Percentiles rank a stretch among this genome's conserved stretches.
Evolutionary conservation across 2,329 filamentous ascomycete species (phyloP).

Genomic region (Exophiala sideris): DNA sequence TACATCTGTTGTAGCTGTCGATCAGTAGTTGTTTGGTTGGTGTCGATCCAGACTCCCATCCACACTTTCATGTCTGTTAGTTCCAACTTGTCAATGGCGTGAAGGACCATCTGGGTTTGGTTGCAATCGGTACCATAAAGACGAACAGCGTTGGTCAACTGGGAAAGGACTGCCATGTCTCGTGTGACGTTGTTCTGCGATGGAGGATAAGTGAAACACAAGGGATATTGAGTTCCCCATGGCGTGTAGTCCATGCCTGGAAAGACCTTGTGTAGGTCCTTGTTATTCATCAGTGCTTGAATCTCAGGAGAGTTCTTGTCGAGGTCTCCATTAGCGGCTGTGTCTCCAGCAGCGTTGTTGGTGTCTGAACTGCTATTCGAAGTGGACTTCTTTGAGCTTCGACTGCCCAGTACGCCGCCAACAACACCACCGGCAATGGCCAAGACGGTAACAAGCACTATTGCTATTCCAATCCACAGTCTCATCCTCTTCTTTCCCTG

Average conservation of each 20-base stretch:
- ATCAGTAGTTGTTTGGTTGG: conserved; percentile 75
- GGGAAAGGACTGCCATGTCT: conserved; percentile 83
- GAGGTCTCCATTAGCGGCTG: conserved; percentile 64
- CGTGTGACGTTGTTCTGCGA: conserved; percentile 93
- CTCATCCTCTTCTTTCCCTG: conserved; percentile 64
- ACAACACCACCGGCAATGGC: conserved; percentile 72
- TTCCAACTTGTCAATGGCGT: conserved; percentile 71
- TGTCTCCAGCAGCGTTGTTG: conserved; percentile 57
- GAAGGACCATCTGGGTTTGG: conserved; percentile 89
- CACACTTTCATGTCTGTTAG: conserved; percentile 79
- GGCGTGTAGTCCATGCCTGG: conserved; percentile 95
- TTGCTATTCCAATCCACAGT: conserved; percentile 63
- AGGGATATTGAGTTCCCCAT: conserved; percentile 83
- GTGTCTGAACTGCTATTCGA: conserved; percentile 26
- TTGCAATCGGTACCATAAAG: conserved; percentile 97
- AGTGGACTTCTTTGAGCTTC: conserved; percentile 39
- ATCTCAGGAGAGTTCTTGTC: conserved; percentile 73
- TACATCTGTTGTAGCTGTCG: conserved; percentile 84
- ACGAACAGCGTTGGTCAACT: conserved; percentile 82
- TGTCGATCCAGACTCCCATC: conserved; percentile 91
- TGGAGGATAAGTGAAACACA: conserved; percentile 71
- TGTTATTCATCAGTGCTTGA: conserved; percentile 74
- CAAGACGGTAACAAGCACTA: conserved; percentile 64
- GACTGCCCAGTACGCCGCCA: conserved; percentile 65
- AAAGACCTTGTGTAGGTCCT: conserved; percentile 84